Percentiles rank a stretch among this genome's conserved stretches.
These are phyloP conservation scores for Backusella macrospora DNA, from an alignment of 192 early-diverging fungal species.

Conservation along the genomic window DNA sequence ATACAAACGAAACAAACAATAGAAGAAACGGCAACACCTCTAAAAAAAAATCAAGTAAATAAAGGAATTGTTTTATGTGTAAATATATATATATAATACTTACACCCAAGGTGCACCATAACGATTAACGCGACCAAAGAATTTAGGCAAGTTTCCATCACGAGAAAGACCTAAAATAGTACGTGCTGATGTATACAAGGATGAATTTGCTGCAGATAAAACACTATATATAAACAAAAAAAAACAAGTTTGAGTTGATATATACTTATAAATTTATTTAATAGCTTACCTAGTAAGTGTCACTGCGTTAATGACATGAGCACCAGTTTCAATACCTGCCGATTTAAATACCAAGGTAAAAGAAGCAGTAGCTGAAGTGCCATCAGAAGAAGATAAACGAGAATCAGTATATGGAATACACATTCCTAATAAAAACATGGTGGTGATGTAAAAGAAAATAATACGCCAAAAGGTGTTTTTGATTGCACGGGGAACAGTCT, in stretches of 20 bases:
- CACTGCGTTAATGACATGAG: constrained; percentile 70
- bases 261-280: constrained; percentile 6
- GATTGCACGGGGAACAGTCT: constrained; percentile 71
- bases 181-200: constrained; percentile 77
- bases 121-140: constrained; percentile 58
- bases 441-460: constrained; percentile 74
- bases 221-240: constrained; percentile 29
- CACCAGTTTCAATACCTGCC: constrained; percentile 62
- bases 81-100: not conserved
- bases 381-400: constrained; percentile 46
- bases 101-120: constrained; percentile 54
- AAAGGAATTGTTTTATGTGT: not conserved
- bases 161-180: constrained; percentile 74
- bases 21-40: constrained; percentile 53
- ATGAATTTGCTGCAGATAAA: constrained; percentile 74
- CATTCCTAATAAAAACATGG: constrained; percentile 80
- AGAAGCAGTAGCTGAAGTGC: constrained; percentile 56
- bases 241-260: no score
- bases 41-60: not conserved
- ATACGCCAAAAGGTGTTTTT: constrained; percentile 85
- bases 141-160: constrained; percentile 70
- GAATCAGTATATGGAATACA: constrained; percentile 66
- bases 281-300: constrained; percentile 43
- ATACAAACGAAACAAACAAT: constrained; percentile 60
- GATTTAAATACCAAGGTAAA: constrained; percentile 65